These are phyloP conservation scores for Vitis riparia DNA, from an alignment of 164 flowering plant genomes.

Conservation along the genomic window DNA sequence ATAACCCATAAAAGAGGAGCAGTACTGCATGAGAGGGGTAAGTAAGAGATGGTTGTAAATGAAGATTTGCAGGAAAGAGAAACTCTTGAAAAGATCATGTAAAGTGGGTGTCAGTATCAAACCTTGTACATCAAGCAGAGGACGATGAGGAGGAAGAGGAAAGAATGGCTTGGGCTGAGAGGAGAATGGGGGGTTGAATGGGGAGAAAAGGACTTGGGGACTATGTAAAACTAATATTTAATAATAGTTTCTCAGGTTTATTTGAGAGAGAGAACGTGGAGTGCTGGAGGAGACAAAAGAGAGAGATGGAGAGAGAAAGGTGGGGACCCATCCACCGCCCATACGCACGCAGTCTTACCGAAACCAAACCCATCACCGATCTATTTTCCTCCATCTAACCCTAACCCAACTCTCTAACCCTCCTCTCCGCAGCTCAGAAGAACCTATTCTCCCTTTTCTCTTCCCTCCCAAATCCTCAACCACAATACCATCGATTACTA, in stretches of 20 bases:
- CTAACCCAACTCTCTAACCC: slow-evolving; percentile 20
- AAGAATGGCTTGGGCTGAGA: background rate
- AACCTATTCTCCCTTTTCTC: background rate
- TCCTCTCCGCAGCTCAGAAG: background rate
- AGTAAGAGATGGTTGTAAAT: no score
- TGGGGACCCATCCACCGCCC: slow-evolving; percentile 45
- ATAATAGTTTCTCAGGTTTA: background rate
- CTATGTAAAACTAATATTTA: background rate
- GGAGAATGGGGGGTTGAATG: background rate
- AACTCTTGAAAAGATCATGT: no score
- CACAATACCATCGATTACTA: background rate
- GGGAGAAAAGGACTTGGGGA: background rate
- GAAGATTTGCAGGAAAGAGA: no score
- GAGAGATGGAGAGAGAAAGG: slow-evolving; percentile 16
- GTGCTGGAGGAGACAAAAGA: slow-evolving; percentile 5
- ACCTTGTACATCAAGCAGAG: no score
- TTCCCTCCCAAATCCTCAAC: slow-evolving; percentile 15
- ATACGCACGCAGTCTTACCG: slow-evolving; percentile 29
- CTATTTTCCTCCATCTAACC: slow-evolving; percentile 24
- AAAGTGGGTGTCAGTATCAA: no score
- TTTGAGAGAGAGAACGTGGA: slow-evolving; percentile 9
- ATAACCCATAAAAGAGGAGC: no score
- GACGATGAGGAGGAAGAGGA: background rate
- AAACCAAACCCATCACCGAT: slow-evolving; percentile 22
- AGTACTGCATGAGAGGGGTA: no score